phyloP scores from a whole-genome alignment of 495 filamentous ascomycete genomes.

The Aspergillus bridgeri region DNA sequence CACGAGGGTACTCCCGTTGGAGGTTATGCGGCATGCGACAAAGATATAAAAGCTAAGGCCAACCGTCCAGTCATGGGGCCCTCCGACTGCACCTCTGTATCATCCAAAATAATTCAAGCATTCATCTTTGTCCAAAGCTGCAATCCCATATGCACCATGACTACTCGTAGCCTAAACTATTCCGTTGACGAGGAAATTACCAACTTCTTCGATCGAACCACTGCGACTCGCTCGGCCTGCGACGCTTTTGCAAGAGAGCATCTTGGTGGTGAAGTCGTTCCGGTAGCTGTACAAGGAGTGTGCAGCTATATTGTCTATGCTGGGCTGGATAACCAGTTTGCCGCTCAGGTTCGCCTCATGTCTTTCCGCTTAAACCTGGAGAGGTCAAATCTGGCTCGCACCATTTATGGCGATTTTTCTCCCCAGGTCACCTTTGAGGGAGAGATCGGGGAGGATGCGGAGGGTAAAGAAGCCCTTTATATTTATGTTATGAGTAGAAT shows the following conservation, averaged over 20 bases:
- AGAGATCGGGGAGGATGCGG: slow-evolving; percentile 29
- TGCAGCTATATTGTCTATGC: slow-evolving; percentile 45
- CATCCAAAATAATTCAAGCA: too few relatives aligned
- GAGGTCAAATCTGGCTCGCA: slow-evolving; percentile 24
- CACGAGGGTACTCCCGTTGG: too few relatives aligned
- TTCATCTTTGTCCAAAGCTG: too few relatives aligned
- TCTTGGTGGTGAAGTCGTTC: slow-evolving; percentile 29
- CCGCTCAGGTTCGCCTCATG: slow-evolving; percentile 41
- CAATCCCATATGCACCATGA: too few relatives aligned
- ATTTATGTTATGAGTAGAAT: slow-evolving; percentile 38
- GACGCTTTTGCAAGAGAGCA: slow-evolving; percentile 30
- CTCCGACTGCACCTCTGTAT: too few relatives aligned
- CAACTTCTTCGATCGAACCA: slow-evolving; percentile 35
- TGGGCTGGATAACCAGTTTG: slow-evolving; percentile 33
- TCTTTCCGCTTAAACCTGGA: slow-evolving; percentile 30
- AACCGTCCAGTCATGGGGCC: too few relatives aligned
- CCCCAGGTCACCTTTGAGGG: slow-evolving; percentile 33
- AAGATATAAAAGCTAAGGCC: too few relatives aligned
- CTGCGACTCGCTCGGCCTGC: slow-evolving; percentile 33
- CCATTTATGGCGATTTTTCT: slow-evolving; percentile 30
- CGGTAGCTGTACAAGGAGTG: slow-evolving; percentile 36
- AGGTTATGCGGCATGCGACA: too few relatives aligned
- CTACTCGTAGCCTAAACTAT: slow-evolving; percentile 27
- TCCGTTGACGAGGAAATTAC: slow-evolving; percentile 34
- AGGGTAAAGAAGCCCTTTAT: slow-evolving; percentile 32